These are phyloP conservation scores for Chalciporus chontae DNA, from an alignment of 768 basidiomycete genomes.

Conservation along the genomic window DNA sequence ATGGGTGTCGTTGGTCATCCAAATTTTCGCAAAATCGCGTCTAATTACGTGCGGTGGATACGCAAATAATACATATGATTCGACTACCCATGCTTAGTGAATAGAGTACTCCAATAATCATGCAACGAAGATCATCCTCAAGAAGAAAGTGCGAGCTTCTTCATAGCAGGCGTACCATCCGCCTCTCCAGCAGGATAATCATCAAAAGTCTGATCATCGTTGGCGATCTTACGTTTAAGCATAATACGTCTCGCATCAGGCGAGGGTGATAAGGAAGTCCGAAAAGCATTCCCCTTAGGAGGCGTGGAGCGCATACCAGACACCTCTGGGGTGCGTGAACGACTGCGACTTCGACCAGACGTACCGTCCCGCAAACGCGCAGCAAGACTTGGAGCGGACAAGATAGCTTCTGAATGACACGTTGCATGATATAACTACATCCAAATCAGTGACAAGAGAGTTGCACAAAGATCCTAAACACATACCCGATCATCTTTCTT, in stretches of 20 bases:
- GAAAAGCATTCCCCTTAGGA: conserved; percentile 30
- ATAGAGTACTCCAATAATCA: conserved; percentile 35
- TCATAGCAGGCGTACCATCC: conserved; percentile 58
- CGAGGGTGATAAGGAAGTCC: conserved; percentile 46
- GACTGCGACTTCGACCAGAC: conserved; percentile 48
- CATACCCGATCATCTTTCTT: conserved; percentile 79
- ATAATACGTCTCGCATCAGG: conserved; percentile 53
- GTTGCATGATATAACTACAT: conserved; percentile 89
- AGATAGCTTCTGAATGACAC: conserved; percentile 80
- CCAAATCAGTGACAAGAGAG: conserved; percentile 2
- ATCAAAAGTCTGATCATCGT: conserved; percentile 38
- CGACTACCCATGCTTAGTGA: conserved; percentile 17
- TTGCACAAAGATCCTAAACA: conserved; percentile 6
- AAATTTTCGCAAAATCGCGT: conserved; percentile 1
- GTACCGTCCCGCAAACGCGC: conserved; percentile 64
- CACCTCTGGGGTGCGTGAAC: conserved; percentile 73
- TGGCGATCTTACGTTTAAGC: conserved; percentile 74
- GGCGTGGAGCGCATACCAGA: conserved; percentile 35
- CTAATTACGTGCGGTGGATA: conserved; percentile 12
- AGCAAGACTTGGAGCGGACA: conserved; percentile 61
- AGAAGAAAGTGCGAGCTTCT: conserved; percentile 56
- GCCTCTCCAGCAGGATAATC: conserved; percentile 32
- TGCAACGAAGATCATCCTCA: conserved; percentile 18
- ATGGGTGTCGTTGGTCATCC: neutral
- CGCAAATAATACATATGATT: conserved; percentile 27